Evolutionary conservation across 2,329 filamentous ascomycete genomes (phyloP), one percentile per base, ranked within the genome.

Genomic region (Cordyceps tenuipes): DNA sequence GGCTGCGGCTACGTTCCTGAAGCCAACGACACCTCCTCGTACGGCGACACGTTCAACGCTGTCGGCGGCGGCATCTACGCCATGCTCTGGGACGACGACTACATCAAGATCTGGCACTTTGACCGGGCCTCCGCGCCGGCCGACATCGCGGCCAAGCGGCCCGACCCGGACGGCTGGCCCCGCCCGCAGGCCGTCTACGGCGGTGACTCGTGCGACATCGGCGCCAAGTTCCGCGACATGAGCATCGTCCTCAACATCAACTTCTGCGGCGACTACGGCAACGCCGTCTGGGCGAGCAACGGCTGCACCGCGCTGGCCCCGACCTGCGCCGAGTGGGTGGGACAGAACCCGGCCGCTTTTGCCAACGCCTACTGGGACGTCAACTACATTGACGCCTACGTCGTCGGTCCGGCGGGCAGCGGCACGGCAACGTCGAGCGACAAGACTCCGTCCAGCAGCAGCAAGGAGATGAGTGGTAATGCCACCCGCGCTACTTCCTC

Each of bases 21-120:
- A 0, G 49, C 65, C 61, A 72, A 67, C 43, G 77, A 80, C 34
- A 76, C 76, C 0, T 67, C 73, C 1, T 74, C 77, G 5, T 87
- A 84, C 63, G 86, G 87, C 1, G 79, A 83, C 57, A 76, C 78
- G 0, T 90, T 91, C 75, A 91, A 91, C 69, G 76, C 76, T 10
- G 81, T 71, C 41, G 77, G 79, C 1, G 87, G 87, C n/a, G 87
- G 87, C 31, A 80, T 89, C 3, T 90, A 88, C 65, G 86, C 85
- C 6, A 81, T 87, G 65, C 78, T 87, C 66, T 94, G 90, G 89
- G 86, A 86, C 54, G 74, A 77, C 10, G 73, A 82, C 1, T 81
- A 79, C 60, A 88, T 95, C 69, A 85, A 80, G 60, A 78, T 94
- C 63, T 95, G 87, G 85, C 89, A 89, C 76, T 95, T 91, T 72